These are phyloP conservation scores for Fraxinus cuspidata DNA, from an alignment of 257 asterid genomes.

Conservation along the genomic window DNA sequence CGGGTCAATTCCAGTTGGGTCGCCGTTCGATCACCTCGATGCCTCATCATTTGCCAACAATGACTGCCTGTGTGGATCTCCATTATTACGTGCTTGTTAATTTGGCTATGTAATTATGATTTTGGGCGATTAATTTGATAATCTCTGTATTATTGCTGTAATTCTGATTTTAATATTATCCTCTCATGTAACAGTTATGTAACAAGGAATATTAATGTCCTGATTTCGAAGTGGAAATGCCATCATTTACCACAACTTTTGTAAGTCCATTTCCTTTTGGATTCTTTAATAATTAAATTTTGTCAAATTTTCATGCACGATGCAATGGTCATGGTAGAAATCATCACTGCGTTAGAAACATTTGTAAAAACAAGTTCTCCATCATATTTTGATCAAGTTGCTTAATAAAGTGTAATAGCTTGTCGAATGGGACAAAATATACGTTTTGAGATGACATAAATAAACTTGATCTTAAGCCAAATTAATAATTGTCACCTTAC, in stretches of 20 bases:
- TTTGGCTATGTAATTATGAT: slow-evolving; percentile 14
- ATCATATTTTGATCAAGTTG: neutral
- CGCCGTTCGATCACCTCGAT: slow-evolving; percentile 85
- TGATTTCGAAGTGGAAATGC: neutral
- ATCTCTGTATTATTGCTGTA: slow-evolving; percentile 21
- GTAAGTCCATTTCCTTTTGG: slow-evolving; percentile 5
- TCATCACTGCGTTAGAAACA: neutral
- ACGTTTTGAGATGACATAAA: neutral
- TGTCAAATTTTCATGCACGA: neutral
- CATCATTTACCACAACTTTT: neutral
- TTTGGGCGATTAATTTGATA: slow-evolving; percentile 2
- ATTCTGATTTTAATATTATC: slow-evolving; percentile 20
- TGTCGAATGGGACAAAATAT: neutral
- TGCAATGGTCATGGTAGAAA: neutral
- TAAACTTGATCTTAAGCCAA: too few relatives aligned
- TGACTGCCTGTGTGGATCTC: slow-evolving; percentile 84
- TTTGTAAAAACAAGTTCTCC: neutral
- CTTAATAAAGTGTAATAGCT: neutral
- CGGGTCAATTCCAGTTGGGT: slow-evolving; percentile 75
- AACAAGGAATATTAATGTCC: neutral
- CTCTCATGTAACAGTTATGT: slow-evolving; percentile 5
- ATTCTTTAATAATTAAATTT: neutral
- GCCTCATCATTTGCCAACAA: slow-evolving; percentile 80
- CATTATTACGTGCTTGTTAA: slow-evolving; percentile 52
- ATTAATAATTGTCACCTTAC: too few relatives aligned